A percentile compares a stretch with the other conserved stretches of the same genome.
These are phyloP conservation scores for Corrigiola litoralis DNA, from an alignment of 179 eudicot species.

Conservation along the genomic window DNA sequence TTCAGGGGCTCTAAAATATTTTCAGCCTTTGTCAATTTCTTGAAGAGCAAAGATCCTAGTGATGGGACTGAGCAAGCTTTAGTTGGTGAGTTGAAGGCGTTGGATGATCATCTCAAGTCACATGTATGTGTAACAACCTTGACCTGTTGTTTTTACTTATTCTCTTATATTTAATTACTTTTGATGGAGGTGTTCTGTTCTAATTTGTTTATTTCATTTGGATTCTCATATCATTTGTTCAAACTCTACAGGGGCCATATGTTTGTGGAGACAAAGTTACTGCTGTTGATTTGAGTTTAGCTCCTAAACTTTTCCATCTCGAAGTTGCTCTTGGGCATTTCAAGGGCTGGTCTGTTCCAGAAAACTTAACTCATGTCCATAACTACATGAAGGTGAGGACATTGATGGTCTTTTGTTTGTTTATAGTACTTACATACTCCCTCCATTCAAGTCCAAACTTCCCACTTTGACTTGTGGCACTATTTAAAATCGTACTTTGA, in stretches of 20 bases:
- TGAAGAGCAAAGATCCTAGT: constrained; percentile 81
- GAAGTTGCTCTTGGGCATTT: constrained; percentile 80
- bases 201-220: background rate
- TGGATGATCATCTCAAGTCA: constrained; percentile 74
- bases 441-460: no score
- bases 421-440: background rate
- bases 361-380: constrained; percentile 45
- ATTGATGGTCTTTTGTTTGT: constrained; percentile 3
- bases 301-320: constrained; percentile 87
- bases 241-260: constrained; percentile 60
- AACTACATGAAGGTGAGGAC: constrained; percentile 63
- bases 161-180: background rate
- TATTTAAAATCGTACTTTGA: no score
- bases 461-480: no score
- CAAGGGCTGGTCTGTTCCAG: constrained; percentile 76
- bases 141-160: background rate
- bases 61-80: constrained; percentile 87
- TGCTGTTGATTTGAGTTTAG: constrained; percentile 87
- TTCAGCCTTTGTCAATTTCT: constrained; percentile 52
- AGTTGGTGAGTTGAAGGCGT: constrained; percentile 66
- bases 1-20: constrained; percentile 84
- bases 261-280: constrained; percentile 62
- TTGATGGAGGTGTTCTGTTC: background rate
- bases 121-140: constrained; percentile 35
- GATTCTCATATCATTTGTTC: background rate